phyloP scores from a whole-genome alignment of 305 asterid genomes.

The Plantago rigida region DNA sequence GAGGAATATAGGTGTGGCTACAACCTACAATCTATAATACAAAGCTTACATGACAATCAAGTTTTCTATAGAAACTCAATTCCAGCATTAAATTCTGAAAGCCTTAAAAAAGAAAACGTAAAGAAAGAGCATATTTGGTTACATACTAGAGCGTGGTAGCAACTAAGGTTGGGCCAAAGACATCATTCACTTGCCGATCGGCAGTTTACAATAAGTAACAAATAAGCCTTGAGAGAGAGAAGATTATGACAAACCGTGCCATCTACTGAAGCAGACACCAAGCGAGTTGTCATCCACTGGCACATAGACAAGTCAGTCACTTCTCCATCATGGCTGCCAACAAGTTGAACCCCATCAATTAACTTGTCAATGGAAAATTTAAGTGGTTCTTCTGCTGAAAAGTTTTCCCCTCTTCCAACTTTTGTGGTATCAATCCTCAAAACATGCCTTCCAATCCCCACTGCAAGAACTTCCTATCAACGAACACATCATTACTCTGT shows the following conservation, averaged over 20 bases:
- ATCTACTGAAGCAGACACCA: slow-evolving; percentile 85
- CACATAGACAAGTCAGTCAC: slow-evolving; percentile 92
- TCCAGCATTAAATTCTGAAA: too few species aligned
- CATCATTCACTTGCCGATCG: not conserved
- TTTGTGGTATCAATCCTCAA: slow-evolving; percentile 76
- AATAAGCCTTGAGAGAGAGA: not conserved
- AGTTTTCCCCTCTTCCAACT: slow-evolving; percentile 63
- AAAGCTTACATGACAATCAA: too few species aligned
- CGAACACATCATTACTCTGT: slow-evolving; percentile 23
- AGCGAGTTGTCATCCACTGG: slow-evolving; percentile 94
- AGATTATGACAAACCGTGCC: slow-evolving; percentile 61
- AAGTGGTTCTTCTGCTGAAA: slow-evolving; percentile 75
- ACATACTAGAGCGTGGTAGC: too few species aligned
- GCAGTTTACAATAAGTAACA: not conserved
- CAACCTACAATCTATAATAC: too few species aligned
- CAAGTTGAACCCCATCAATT: slow-evolving; percentile 73
- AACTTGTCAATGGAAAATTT: slow-evolving; percentile 61
- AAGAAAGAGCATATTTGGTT: not conserved
- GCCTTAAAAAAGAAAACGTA: not conserved
- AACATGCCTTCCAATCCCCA: slow-evolving; percentile 64
- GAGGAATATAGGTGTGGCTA: too few species aligned
- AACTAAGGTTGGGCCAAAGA: not conserved
- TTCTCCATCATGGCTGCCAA: slow-evolving; percentile 87
- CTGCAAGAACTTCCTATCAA: slow-evolving; percentile 76
- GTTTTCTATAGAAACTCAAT: too few species aligned